These are phyloP conservation scores for Coleophoma crateriformis DNA, from an alignment of 2,329 filamentous ascomycete genomes.

Conservation along the genomic window DNA sequence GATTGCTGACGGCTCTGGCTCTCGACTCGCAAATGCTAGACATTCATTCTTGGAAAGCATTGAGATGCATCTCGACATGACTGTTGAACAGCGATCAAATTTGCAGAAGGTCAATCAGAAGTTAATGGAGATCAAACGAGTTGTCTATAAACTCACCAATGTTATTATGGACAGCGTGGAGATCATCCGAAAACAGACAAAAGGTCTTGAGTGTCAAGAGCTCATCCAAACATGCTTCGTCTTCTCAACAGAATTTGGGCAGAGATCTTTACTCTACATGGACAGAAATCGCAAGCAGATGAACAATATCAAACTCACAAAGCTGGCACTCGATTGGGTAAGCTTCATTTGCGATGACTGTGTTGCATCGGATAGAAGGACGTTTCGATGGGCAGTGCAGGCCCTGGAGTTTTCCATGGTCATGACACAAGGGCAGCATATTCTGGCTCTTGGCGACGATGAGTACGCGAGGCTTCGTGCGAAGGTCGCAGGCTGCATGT, in stretches of 20 bases:
- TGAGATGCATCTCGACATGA: constrained; percentile 78
- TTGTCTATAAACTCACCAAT: constrained; percentile 93
- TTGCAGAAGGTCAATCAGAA: constrained; percentile 86
- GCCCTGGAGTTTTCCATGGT: constrained; percentile 96
- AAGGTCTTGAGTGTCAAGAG: constrained; percentile 83
- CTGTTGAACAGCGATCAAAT: constrained; percentile 90
- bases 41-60: constrained; percentile 71
- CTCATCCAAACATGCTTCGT: constrained; percentile 97
- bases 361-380: constrained; percentile 86
- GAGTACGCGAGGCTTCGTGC: constrained; percentile 78
- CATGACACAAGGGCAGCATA: constrained; percentile 91
- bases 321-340: constrained; percentile 92
- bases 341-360: constrained; percentile 98
- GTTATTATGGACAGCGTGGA: constrained; percentile 99
- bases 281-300: constrained; percentile 92
- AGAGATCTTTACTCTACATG: constrained; percentile 90
- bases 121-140: constrained; percentile 89
- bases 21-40: constrained; percentile 73
- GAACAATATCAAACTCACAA: constrained; percentile 94
- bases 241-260: constrained; percentile 97
- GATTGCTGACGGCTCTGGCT: constrained; percentile 81
- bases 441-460: constrained; percentile 81
- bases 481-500: constrained; percentile 97
- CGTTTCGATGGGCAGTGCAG: constrained; percentile 94
- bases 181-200: constrained; percentile 80